A percentile compares a stretch with the other conserved stretches of the same genome.
phyloP scores from a whole-genome alignment of 2,329 filamentous ascomycete genomes.

The Epichloe sp. region DNA sequence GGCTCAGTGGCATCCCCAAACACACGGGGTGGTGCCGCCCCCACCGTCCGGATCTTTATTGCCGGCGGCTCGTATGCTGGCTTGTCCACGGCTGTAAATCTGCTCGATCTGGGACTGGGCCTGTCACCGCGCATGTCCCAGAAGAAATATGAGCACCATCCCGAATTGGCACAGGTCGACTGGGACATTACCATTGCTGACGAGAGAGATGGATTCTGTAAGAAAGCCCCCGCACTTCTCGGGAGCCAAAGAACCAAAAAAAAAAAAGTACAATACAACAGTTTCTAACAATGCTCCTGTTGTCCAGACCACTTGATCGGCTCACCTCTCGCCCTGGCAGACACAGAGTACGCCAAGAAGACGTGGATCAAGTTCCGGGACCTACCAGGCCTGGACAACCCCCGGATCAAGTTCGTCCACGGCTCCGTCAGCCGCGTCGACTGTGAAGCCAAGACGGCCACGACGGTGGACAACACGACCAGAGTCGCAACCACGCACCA shows the following conservation, averaged over 20 bases:
- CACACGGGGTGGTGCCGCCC: background rate
- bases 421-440: conserved; percentile 52
- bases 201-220: conserved; percentile 75
- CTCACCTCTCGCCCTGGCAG: conserved; percentile 57
- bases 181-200: conserved; percentile 64
- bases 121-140: conserved; percentile 32
- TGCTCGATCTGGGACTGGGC: conserved; percentile 52
- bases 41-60: conserved; percentile 45
- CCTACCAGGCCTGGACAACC: conserved; percentile 50
- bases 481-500: conserved; percentile 27
- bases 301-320: conserved; percentile 59
- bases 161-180: conserved; percentile 33
- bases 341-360: conserved; percentile 47
- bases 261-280: background rate
- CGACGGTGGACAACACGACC: conserved; percentile 35
- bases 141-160: conserved; percentile 25
- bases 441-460: conserved; percentile 43
- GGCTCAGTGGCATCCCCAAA: conserved; percentile 15
- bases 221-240: conserved; percentile 13
- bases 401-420: conserved; percentile 48
- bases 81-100: conserved; percentile 50
- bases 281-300: background rate
- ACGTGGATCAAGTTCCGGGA: conserved; percentile 59
- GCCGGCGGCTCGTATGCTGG: conserved; percentile 64
- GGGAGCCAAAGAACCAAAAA: background rate